A percentile compares a stretch with the other conserved stretches of the same genome.
phyloP scores from a whole-genome alignment of 1,284 basidiomycete genomes.

The Fomitopsis schrenkii region DNA sequence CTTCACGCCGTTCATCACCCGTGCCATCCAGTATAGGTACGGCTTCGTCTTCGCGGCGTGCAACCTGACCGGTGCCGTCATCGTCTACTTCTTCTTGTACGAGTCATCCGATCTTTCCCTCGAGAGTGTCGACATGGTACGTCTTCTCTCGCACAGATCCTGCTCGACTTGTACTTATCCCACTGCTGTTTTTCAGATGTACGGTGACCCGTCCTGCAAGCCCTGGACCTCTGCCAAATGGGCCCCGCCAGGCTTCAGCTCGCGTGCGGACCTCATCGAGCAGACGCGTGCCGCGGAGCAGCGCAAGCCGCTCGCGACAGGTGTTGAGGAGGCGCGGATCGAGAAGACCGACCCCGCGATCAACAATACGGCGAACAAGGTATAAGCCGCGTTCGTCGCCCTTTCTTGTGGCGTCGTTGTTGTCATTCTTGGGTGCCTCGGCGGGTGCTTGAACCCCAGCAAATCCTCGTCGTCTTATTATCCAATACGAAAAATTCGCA shows the following conservation, averaged over 20 bases:
- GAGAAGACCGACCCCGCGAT: conserved; percentile 14
- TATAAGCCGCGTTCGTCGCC: neutral
- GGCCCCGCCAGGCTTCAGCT: conserved; percentile 49
- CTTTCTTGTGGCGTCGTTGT: neutral
- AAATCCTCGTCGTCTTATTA: no score
- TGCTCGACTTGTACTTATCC: neutral
- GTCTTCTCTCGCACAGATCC: conserved; percentile 9
- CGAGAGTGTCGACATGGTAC: conserved; percentile 62
- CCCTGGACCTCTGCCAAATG: conserved; percentile 61
- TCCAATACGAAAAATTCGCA: no score
- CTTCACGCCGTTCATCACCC: conserved; percentile 68
- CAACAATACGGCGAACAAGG: neutral
- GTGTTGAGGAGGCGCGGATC: conserved; percentile 13
- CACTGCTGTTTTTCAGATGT: conserved; percentile 47
- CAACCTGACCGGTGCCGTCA: conserved; percentile 55
- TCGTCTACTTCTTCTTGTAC: conserved; percentile 79
- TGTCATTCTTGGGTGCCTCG: neutral
- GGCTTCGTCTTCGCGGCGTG: conserved; percentile 71
- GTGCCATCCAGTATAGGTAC: conserved; percentile 57
- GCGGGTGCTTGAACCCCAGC: neutral
- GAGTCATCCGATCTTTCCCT: conserved; percentile 68
- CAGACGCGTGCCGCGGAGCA: conserved; percentile 30
- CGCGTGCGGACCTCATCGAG: conserved; percentile 37
- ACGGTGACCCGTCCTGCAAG: conserved; percentile 63
- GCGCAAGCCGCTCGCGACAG: conserved; percentile 24